Base-by-base conservation (phyloP, 805 yeast species). In the Ogataea ganodermae region DNA sequence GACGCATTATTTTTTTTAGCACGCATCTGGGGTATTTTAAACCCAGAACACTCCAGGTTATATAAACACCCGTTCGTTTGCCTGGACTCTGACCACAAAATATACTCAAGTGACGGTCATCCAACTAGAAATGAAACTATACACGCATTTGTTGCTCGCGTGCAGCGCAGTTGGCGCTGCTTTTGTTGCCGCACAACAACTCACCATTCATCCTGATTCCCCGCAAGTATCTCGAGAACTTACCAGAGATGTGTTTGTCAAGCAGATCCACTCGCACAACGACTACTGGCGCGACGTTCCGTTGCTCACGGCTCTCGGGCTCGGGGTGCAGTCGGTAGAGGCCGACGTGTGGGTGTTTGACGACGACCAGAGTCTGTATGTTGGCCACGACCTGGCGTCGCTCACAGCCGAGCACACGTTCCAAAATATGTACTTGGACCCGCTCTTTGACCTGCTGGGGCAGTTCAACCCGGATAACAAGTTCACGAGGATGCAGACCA, bases 341-440 rank as follows among this genome's bases (percentile, higher is more conserved):
- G 78, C 79, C 18, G 84, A 79, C 55, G 70, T 80, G 17, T 79
- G 83, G 83, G 62, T 59, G 40, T 75, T 74, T 44, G 63, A 66
- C 4, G 41, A 37, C 32, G 56, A 52, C 35, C 21, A 50, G 16
- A 37, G 36, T 4, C 58, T 83, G 13, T 83, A 75, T 42, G 86
- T 85, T 22, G 89, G 89, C 2, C 91, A 86, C 60, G 77, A 77
- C 48, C 68, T 70, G 46, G 68, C 69, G 6, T 74, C 73, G 37
- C 64, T 85, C 49, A 65, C 69, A 30, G 62, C 74, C 5, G 66
- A 66, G 18, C 68, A 71, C 36, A 82, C 85, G 0, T 61, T 85
- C 27, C 66, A 67, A 21, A 58, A 62, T 28, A 56, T 83, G 47
- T 85, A 85, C 57, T 63, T 84, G 46, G 72, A 74, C 43, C 84